Percentiles rank a stretch among this genome's conserved stretches.
phyloP scores from a whole-genome alignment of 2,329 filamentous ascomycete species.

The Thermoascus crustaceus region DNA sequence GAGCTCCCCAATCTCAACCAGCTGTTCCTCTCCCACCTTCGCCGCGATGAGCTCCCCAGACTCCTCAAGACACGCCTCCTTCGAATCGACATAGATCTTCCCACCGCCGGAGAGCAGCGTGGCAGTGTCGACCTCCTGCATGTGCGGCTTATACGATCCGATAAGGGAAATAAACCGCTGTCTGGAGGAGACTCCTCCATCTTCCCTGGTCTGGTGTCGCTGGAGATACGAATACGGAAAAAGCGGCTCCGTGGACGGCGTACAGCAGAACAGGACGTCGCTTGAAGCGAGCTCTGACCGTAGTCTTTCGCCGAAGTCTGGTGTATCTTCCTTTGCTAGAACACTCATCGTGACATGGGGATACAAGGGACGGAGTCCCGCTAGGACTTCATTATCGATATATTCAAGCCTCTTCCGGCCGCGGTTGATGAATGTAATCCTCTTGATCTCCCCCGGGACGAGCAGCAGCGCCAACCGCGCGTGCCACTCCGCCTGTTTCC shows the following conservation, averaged over 20 bases:
- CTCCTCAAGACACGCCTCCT: constrained; percentile 38
- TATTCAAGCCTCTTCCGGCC: constrained; percentile 50
- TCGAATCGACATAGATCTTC: constrained; percentile 58
- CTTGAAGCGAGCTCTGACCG: constrained; percentile 21
- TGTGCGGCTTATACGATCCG: constrained; percentile 48
- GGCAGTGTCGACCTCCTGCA: constrained; percentile 43
- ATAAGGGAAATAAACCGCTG: constrained; percentile 44
- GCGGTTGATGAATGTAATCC: constrained; percentile 72
- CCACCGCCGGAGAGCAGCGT: constrained; percentile 49
- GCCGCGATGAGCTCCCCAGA: constrained; percentile 41
- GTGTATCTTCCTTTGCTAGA: constrained; percentile 57
- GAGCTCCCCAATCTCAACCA: constrained; percentile 38
- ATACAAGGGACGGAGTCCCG: constrained; percentile 28
- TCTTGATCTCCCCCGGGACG: constrained; percentile 37
- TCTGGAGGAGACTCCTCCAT: constrained; percentile 22
- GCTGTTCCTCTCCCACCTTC: constrained; percentile 25
- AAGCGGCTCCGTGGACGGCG: constrained; percentile 38
- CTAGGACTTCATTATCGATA: constrained; percentile 21
- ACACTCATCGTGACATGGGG: constrained; percentile 24
- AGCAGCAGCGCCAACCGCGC: constrained; percentile 44
- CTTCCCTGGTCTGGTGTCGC: constrained; percentile 23
- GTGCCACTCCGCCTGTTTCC: constrained; percentile 45
- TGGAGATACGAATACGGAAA: constrained; percentile 33
- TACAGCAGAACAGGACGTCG: constrained; percentile 44
- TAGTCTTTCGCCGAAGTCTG: constrained; percentile 32